Conservation (phyloP, 805 yeast species). For the Kuraishia capsulata region DNA sequence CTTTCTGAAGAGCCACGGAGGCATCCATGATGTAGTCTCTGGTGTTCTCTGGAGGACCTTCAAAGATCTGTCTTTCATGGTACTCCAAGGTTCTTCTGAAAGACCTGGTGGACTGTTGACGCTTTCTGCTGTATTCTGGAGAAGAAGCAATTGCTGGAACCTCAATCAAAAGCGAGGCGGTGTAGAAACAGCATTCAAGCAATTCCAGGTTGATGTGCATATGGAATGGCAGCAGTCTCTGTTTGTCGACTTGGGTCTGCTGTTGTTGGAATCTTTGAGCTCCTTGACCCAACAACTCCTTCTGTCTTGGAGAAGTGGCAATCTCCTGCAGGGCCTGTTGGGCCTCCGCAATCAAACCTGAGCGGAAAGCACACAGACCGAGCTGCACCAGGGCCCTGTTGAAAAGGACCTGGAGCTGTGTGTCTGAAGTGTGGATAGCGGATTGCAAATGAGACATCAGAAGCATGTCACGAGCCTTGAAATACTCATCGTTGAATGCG, state of each 20-base stretch:
- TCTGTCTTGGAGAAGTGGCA: slow-evolving; percentile 75
- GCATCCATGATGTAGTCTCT: slow-evolving; percentile 91
- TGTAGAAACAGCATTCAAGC: slow-evolving; percentile 88
- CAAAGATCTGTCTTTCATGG: slow-evolving; percentile 89
- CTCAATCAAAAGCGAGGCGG: slow-evolving; percentile 82
- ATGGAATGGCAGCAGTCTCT: slow-evolving; percentile 90
- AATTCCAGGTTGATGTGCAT: slow-evolving; percentile 96
- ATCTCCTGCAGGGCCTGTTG: slow-evolving; percentile 84
- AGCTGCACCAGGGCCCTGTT: slow-evolving; percentile 94
- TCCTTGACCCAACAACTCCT: slow-evolving; percentile 93
- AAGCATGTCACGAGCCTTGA: slow-evolving; percentile 81
- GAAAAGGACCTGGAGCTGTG: slow-evolving; percentile 81
- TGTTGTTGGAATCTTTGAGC: slow-evolving; percentile 55
- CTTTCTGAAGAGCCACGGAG: slow-evolving; percentile 77
- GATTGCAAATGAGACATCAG: slow-evolving; percentile 79
- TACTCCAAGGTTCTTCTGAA: slow-evolving; percentile 87
- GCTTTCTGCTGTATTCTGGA: slow-evolving; percentile 47
- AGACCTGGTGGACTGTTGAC: slow-evolving; percentile 54
- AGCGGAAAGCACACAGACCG: slow-evolving; percentile 91
- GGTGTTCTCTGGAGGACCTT: slow-evolving; percentile 96
- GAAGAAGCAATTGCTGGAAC: slow-evolving; percentile 82
- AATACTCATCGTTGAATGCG: slow-evolving; percentile 80
- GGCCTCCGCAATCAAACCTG: slow-evolving; percentile 76
- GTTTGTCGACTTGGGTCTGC: slow-evolving; percentile 42
- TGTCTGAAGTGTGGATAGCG: slow-evolving; percentile 75